These are phyloP conservation scores for Saposhnikovia divaricata DNA, from an alignment of 129 eudicot species.

Conservation along the genomic window DNA sequence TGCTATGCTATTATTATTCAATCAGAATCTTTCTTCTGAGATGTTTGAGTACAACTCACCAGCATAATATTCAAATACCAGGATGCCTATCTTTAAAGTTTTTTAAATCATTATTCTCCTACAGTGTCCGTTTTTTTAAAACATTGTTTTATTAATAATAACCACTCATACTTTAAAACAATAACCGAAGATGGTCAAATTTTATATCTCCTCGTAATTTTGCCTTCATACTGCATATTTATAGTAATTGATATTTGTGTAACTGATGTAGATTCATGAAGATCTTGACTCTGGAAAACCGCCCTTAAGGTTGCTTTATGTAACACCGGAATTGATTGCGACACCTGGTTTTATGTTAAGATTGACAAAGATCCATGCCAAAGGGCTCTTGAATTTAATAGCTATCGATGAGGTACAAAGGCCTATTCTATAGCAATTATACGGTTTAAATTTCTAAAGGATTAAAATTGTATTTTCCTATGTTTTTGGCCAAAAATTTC, in stretches of 20 bases:
- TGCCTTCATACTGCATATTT: not conserved
- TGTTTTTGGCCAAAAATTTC: conserved; percentile 20
- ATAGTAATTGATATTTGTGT: not conserved
- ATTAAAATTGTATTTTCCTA: conserved; percentile 3
- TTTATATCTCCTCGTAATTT: not conserved
- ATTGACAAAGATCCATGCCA: conserved; percentile 57
- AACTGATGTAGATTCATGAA: conserved; percentile 55
- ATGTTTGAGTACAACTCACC: not conserved
- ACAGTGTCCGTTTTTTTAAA: not conserved
- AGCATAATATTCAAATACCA: not conserved
- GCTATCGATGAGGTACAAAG: conserved; percentile 87
- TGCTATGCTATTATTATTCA: not conserved
- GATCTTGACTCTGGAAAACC: conserved; percentile 94
- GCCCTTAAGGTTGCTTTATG: conserved; percentile 73
- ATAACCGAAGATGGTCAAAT: not conserved
- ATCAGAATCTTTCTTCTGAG: not conserved
- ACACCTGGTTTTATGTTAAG: conserved; percentile 74
- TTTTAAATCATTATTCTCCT: not conserved
- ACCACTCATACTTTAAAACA: not conserved
- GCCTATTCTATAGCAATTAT: not conserved
- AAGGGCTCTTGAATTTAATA: conserved; percentile 80
- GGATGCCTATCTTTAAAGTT: not conserved
- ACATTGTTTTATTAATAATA: not conserved
- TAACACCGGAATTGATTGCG: conserved; percentile 95
- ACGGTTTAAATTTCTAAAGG: not conserved